phyloP scores from a whole-genome alignment of 805 yeast species.

The Kuraishia piskuri region DNA sequence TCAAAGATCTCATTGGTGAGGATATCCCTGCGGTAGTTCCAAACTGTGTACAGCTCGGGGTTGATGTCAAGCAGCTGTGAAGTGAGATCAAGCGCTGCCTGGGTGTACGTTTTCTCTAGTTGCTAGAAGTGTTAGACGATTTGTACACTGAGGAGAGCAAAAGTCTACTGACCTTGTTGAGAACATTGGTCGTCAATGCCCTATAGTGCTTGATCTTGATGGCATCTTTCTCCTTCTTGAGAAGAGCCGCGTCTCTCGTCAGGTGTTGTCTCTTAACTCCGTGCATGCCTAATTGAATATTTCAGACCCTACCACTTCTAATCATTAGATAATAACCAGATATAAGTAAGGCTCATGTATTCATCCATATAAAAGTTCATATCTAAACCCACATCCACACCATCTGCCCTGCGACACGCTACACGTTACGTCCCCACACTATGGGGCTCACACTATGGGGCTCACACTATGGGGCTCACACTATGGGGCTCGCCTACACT shows the following conservation, averaged over 20 bases:
- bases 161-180: slow-evolving; percentile 19
- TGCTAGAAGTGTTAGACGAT: slow-evolving; percentile 10
- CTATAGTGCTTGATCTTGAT: slow-evolving; percentile 50
- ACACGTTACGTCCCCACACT: too few relatives aligned
- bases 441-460: too few relatives aligned
- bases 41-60: slow-evolving; percentile 82
- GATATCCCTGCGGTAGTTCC: slow-evolving; percentile 85
- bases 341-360: too few relatives aligned
- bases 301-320: too few relatives aligned
- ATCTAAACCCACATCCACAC: too few relatives aligned
- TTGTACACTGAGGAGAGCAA: not conserved
- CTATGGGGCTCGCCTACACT: too few relatives aligned
- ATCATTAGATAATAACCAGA: too few relatives aligned
- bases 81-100: slow-evolving; percentile 41
- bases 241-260: slow-evolving; percentile 43
- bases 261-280: slow-evolving; percentile 56
- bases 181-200: slow-evolving; percentile 31
- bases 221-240: slow-evolving; percentile 50
- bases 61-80: slow-evolving; percentile 51
- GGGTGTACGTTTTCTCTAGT: slow-evolving; percentile 18
- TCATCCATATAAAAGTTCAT: too few relatives aligned
- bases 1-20: slow-evolving; percentile 26
- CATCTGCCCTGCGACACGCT: too few relatives aligned
- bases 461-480: too few relatives aligned
- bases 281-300: slow-evolving; percentile 34